A percentile compares a stretch with the other conserved stretches of the same genome.
These are phyloP conservation scores for Fusarium sp. DNA, from an alignment of 2,329 filamentous ascomycete species.

Conservation along the genomic window DNA sequence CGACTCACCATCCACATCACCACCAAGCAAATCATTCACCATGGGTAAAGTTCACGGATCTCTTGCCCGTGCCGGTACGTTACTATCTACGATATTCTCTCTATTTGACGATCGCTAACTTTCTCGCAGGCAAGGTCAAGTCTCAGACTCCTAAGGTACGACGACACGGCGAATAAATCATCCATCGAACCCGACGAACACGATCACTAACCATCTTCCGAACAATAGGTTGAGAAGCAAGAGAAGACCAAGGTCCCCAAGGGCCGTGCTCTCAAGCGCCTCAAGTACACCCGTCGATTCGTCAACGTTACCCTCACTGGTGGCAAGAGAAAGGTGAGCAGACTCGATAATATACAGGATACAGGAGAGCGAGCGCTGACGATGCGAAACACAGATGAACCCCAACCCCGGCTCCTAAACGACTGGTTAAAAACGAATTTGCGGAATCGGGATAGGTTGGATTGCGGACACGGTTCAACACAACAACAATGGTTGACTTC, in stretches of 20 bases:
- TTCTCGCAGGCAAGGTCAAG: constrained; percentile 95
- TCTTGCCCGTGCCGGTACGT: constrained; percentile 81
- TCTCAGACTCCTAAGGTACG: constrained; percentile 92
- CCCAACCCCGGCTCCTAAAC: constrained; percentile 81
- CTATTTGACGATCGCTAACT: constrained; percentile 52
- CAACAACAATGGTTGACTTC: constrained; percentile 49
- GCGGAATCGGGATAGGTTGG: constrained; percentile 47
- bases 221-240: constrained; percentile 79
- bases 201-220: constrained; percentile 48
- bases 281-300: constrained; percentile 96
- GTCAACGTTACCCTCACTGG: constrained; percentile 97
- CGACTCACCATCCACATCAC: constrained; percentile 52
- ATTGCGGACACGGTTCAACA: constrained; percentile 48
- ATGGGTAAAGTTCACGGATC: constrained; percentile 97
- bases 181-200: constrained; percentile 42
- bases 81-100: constrained; percentile 7
- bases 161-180: constrained; percentile 43
- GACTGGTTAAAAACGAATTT: constrained; percentile 39
- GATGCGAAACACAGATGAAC: constrained; percentile 76
- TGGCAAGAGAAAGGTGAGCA: constrained; percentile 94
- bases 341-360: neutral
- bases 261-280: constrained; percentile 97
- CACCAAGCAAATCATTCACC: constrained; percentile 60
- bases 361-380: constrained; percentile 41
- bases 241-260: constrained; percentile 98